A percentile compares a stretch with the other conserved stretches of the same genome.
phyloP scores from a whole-genome alignment of 805 yeast genomes.

The Yarrowia osloensis region DNA sequence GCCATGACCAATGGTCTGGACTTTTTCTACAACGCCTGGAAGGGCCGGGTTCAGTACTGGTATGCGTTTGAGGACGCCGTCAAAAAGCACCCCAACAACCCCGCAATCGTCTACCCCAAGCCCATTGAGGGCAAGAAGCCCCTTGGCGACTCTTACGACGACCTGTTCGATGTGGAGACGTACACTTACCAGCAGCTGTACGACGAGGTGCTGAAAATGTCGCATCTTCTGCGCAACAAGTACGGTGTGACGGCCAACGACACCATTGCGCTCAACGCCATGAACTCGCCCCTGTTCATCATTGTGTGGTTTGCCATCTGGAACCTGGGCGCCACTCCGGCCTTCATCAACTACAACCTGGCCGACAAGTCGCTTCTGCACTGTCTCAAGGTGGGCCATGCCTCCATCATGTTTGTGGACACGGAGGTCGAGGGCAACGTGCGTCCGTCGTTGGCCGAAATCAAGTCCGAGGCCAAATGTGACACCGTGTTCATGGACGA shows the following conservation, averaged over 20 bases:
- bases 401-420: slow-evolving; percentile 69
- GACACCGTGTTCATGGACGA: slow-evolving; percentile 45
- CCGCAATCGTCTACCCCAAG: slow-evolving; percentile 66
- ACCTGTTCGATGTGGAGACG: slow-evolving; percentile 60
- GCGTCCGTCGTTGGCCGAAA: slow-evolving; percentile 50
- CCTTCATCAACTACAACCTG: slow-evolving; percentile 80
- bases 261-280: slow-evolving; percentile 70
- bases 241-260: slow-evolving; percentile 68
- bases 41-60: slow-evolving; percentile 58
- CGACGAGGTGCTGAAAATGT: slow-evolving; percentile 63
- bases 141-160: slow-evolving; percentile 48
- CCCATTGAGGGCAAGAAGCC: slow-evolving; percentile 39
- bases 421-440: slow-evolving; percentile 62
- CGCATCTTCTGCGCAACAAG: slow-evolving; percentile 62
- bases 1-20: slow-evolving; percentile 48
- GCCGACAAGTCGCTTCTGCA: slow-evolving; percentile 74
- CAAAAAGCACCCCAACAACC: slow-evolving; percentile 49
- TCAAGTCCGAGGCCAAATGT: slow-evolving; percentile 38
- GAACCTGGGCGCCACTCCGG: slow-evolving; percentile 89
- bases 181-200: slow-evolving; percentile 72
- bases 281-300: slow-evolving; percentile 80
- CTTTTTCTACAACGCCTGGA: slow-evolving; percentile 47
- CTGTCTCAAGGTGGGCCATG: slow-evolving; percentile 69
- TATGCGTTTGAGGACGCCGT: slow-evolving; percentile 65
- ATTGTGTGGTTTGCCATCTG: slow-evolving; percentile 83